Evolutionary conservation across 148 eudicot species (phyloP), one percentile per base, ranked within the genome.

Genomic region (Chenopodium berlandieri): DNA sequence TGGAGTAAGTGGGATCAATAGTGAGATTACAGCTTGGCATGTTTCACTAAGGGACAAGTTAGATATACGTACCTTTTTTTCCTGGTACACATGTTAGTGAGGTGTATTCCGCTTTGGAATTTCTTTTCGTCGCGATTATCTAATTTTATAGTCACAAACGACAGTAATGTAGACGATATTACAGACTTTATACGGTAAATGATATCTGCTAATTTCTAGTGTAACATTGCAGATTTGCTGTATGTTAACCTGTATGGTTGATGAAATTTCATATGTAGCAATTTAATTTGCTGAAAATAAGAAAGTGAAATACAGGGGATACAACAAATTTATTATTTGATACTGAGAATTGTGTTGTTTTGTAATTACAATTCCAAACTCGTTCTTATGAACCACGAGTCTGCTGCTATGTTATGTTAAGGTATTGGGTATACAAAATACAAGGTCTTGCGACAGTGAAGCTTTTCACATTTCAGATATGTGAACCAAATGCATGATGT

Each of bases 1-100:
- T 56, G 27, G 54, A 46, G 82, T 22, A 23, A 37, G 69, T 82
- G 81, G 73, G 54, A 20, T 78, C 30, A 34, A 48, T 75, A 30
- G 83, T 79, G 84, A 77, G 71, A 70, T 58, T 79, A 82, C 86
- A 87, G 85, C 84, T 71, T 52, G 81, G 76, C 85, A 87, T 84
- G 86, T 86, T 84, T 72, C 85, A 84, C 89, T 65, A 82, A 65
- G 78, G 62, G 89, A 87, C 89, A 87, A 87, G 75, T 16, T 79
- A 72, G 11, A 79, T 84, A 56, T 79, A 80, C 82, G 76, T 52
- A 78, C 50, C 52, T 37, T 60, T 79, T 58, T 74, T 56, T 80
- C 60, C 4, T 20, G 20, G 20, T 22, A 71, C 74, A 71, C 50
- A 37, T 71, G 52, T 37, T 71, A 12, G 9, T 71, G 50, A 71